Percentiles rank a stretch among this genome's conserved stretches.
These are phyloP conservation scores for Yamadazyma philogaea DNA, from an alignment of 805 yeast genomes.

Conservation along the genomic window DNA sequence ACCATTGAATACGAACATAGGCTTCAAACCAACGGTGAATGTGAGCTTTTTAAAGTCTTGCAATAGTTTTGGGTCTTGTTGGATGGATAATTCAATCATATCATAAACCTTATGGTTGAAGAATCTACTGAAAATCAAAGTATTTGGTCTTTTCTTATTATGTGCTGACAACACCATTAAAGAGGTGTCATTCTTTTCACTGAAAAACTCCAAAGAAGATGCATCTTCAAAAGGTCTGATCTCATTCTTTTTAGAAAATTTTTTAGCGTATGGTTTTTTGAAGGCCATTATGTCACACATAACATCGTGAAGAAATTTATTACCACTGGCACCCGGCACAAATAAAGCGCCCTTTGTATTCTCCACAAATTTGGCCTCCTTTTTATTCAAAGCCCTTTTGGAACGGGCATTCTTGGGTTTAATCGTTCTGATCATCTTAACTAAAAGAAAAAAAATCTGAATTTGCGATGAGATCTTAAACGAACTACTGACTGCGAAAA, in stretches of 20 bases:
- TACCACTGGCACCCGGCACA: slow-evolving; percentile 83
- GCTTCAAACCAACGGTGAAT: slow-evolving; percentile 85
- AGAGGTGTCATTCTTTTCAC: slow-evolving; percentile 92
- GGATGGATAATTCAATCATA: slow-evolving; percentile 84
- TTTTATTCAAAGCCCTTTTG: slow-evolving; percentile 87
- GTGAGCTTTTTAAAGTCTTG: slow-evolving; percentile 78
- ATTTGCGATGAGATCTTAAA: slow-evolving; percentile 25
- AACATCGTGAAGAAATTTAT: slow-evolving; percentile 78
- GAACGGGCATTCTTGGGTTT: slow-evolving; percentile 95
- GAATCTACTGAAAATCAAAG: slow-evolving; percentile 81
- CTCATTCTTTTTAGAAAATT: slow-evolving; percentile 85
- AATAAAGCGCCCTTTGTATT: slow-evolving; percentile 87
- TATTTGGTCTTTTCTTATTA: slow-evolving; percentile 91
- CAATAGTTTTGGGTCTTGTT: slow-evolving; percentile 62
- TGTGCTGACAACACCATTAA: slow-evolving; percentile 72
- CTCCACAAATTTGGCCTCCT: slow-evolving; percentile 84
- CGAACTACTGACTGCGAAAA: neutral
- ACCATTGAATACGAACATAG: slow-evolving; percentile 92
- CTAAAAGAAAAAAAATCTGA: slow-evolving; percentile 13
- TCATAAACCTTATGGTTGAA: slow-evolving; percentile 89
- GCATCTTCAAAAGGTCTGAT: slow-evolving; percentile 92
- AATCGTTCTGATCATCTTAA: slow-evolving; percentile 16
- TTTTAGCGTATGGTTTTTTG: slow-evolving; percentile 86
- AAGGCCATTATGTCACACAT: slow-evolving; percentile 85
- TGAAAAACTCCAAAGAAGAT: slow-evolving; percentile 78